Evolutionary conservation across 1,139 yeast genomes (phyloP).

Genomic region (Kodamaea ohmeri): DNA sequence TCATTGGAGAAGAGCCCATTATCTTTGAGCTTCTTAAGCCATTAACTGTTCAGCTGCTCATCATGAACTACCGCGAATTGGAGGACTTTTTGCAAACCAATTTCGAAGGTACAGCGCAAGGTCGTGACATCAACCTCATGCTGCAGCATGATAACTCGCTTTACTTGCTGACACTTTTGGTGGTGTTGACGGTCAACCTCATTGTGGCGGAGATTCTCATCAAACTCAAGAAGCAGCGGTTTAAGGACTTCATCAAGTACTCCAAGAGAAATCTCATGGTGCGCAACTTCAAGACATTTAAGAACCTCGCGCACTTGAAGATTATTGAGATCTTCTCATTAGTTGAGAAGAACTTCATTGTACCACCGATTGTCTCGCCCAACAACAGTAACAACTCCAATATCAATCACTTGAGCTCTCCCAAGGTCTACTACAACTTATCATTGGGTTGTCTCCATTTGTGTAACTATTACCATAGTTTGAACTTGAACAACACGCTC

Average conservation of each 20-base stretch:
- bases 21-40: constrained; percentile 21
- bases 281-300: constrained; percentile 26
- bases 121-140: constrained; percentile 21
- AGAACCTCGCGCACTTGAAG: constrained; percentile 29
- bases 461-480: constrained; percentile 36
- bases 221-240: constrained; percentile 29
- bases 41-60: constrained; percentile 30
- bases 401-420: constrained; percentile 10
- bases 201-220: constrained; percentile 33
- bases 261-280: constrained; percentile 17
- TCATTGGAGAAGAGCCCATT: constrained; percentile 18
- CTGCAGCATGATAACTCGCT: constrained; percentile 32
- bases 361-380: constrained; percentile 23
- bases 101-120: constrained; percentile 17
- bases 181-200: constrained; percentile 30
- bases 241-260: constrained; percentile 22
- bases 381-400: constrained; percentile 14
- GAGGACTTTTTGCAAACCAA: constrained; percentile 25
- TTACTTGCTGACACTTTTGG: constrained; percentile 29
- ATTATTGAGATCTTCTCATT: constrained; percentile 29
- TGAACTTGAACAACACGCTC: constrained; percentile 22
- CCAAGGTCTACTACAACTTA: constrained; percentile 34
- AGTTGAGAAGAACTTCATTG: constrained; percentile 30
- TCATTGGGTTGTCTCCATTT: constrained; percentile 34
- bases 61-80: constrained; percentile 24